Evolutionary conservation across 2,329 filamentous ascomycete genomes (phyloP).

Genomic region (Fonsecaea monophora): DNA sequence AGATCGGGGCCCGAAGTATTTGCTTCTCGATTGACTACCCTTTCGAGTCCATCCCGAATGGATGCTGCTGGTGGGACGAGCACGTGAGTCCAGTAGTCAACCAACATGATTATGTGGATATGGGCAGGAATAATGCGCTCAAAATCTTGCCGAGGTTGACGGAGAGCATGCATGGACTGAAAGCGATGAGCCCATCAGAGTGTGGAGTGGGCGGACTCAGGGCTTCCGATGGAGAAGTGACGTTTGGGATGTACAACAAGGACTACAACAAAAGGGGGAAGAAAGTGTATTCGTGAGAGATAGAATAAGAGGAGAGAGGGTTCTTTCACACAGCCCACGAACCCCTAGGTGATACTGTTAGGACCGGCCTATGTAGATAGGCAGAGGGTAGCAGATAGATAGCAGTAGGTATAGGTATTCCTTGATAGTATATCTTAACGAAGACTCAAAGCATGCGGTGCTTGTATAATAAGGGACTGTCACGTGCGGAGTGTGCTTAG

Average conservation of each 20-base stretch:
- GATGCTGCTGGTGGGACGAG: conserved; percentile 34
- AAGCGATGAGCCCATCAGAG: background rate
- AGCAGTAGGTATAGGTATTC: no score
- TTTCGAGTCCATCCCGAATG: conserved; percentile 33
- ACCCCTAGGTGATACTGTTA: no score
- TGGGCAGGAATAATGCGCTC: conserved; percentile 22
- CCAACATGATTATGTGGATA: conserved; percentile 11
- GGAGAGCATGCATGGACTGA: background rate
- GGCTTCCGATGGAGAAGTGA: background rate
- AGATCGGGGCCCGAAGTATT: conserved; percentile 48
- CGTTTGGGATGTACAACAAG: conserved; percentile 5
- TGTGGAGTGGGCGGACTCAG: background rate
- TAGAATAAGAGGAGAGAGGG: background rate
- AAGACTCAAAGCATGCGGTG: no score
- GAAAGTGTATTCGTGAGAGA: background rate
- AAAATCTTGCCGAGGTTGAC: conserved; percentile 17
- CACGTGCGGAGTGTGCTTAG: no score
- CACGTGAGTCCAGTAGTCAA: conserved; percentile 7
- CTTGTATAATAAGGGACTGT: no score
- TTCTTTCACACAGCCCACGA: background rate
- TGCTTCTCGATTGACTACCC: conserved; percentile 48
- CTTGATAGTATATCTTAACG: no score
- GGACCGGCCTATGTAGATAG: no score
- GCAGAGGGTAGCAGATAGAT: no score
- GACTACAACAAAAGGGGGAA: background rate